Conservation (phyloP, 164 flowering plant genomes). For the Nymphaea colorata region DNA sequence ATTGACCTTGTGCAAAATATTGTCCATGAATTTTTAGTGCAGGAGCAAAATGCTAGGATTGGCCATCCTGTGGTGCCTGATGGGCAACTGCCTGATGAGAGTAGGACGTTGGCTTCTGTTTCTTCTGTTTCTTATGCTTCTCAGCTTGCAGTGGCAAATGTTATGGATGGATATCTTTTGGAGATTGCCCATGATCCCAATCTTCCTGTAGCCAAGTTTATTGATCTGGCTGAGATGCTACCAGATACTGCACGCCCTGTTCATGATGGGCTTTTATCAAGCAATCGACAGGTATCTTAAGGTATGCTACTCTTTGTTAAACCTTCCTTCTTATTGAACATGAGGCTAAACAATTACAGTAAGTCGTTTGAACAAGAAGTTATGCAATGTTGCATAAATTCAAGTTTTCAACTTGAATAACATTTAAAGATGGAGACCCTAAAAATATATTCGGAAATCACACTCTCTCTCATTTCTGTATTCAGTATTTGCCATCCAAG, state of each 20-base stretch:
- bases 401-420: no score
- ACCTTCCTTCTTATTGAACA: no score
- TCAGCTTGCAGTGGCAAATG: constrained; percentile 74
- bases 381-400: no score
- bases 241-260: constrained; percentile 43
- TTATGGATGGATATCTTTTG: constrained; percentile 76
- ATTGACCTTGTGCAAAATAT: constrained; percentile 36
- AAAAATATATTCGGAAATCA: no score
- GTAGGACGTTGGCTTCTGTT: no score
- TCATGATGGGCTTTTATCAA: constrained; percentile 78
- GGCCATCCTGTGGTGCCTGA: constrained; percentile 17
- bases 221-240: constrained; percentile 55
- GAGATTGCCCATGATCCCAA: constrained; percentile 76
- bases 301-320: constrained; percentile 23
- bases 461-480: no score
- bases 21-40: constrained; percentile 39
- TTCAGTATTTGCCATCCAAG: no score
- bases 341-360: no score
- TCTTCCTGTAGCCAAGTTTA: constrained; percentile 48
- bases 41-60: constrained; percentile 17
- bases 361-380: no score
- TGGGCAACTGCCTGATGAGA: constrained; percentile 30
- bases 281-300: constrained; percentile 87
- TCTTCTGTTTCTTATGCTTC: constrained; percentile 62
- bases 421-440: no score